These are phyloP conservation scores for Xylaria grammica DNA, from an alignment of 495 filamentous ascomycete species.

Conservation along the genomic window DNA sequence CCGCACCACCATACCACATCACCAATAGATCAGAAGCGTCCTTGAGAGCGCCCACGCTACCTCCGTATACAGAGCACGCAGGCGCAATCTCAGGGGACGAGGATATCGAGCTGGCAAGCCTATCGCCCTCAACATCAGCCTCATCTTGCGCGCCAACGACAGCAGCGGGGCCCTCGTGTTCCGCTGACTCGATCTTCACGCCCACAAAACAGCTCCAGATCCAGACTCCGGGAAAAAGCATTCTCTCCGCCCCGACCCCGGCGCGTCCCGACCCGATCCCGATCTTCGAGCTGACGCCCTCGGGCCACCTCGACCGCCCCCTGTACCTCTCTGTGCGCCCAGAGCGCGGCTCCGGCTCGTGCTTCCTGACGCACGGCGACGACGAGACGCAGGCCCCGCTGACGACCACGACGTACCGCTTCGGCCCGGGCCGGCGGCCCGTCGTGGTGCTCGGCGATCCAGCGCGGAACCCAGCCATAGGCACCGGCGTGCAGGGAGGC, in stretches of 20 bases:
- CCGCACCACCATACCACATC: conserved; percentile 1
- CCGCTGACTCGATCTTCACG: conserved; percentile 31
- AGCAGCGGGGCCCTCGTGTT: neutral
- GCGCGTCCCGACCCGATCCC: conserved; percentile 49
- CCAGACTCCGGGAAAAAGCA: conserved; percentile 48
- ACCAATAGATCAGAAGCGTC: conserved; percentile 9
- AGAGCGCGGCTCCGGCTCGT: conserved; percentile 48
- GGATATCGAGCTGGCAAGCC: conserved; percentile 22
- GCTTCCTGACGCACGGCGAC: conserved; percentile 33
- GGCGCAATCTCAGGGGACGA: conserved; percentile 2
- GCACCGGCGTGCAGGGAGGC: too few species aligned
- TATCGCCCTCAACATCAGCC: conserved; percentile 13
- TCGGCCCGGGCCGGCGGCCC: conserved; percentile 49
- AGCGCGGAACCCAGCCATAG: neutral
- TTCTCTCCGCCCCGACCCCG: conserved; percentile 51
- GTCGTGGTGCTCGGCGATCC: conserved; percentile 28
- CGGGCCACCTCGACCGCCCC: conserved; percentile 27
- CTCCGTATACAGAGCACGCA: conserved; percentile 17
- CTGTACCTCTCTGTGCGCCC: conserved; percentile 52
- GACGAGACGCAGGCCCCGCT: conserved; percentile 30
- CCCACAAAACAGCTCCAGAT: conserved; percentile 49
- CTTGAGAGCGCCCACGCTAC: conserved; percentile 1
- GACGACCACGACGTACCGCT: conserved; percentile 55
- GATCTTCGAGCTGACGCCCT: conserved; percentile 41
- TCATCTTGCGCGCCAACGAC: neutral